Conservation (phyloP, 2,329 filamentous ascomycete species). For the Grosmannia penicillata region DNA sequence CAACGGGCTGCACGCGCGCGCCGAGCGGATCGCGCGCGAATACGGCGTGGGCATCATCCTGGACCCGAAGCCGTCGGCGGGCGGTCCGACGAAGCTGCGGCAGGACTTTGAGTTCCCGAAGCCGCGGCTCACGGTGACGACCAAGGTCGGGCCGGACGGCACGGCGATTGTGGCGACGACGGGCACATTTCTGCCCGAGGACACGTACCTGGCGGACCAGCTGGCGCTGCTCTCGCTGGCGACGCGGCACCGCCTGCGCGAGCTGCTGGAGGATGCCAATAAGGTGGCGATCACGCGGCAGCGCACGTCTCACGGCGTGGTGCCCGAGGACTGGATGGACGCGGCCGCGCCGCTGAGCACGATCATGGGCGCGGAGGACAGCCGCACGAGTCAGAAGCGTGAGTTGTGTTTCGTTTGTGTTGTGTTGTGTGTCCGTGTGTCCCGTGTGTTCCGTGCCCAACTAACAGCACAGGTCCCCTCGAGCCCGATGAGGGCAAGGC, state of each 20-base stretch:
- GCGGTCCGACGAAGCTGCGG: conserved; percentile 30
- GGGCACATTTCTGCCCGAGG: conserved; percentile 58
- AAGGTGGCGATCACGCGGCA: conserved; percentile 57
- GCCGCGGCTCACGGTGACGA: conserved; percentile 37
- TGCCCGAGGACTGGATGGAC: conserved; percentile 63
- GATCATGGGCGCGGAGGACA: conserved; percentile 20
- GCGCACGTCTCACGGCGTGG: conserved; percentile 61
- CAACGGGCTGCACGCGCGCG: conserved; percentile 42
- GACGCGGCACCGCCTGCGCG: conserved; percentile 63
- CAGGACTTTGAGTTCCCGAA: conserved; percentile 32
- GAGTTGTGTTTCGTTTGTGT: conserved; percentile 17
- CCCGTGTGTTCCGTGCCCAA: conserved; percentile 5
- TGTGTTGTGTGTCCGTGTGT: too few relatives aligned
- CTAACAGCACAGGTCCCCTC: conserved; percentile 20
- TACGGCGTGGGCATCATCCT: conserved; percentile 40
- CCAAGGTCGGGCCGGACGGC: conserved; percentile 42
- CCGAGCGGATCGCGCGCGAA: conserved; percentile 41
- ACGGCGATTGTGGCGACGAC: conserved; percentile 47
- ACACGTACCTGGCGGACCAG: conserved; percentile 66
- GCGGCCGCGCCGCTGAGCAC: conserved; percentile 39
- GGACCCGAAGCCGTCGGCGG: conserved; percentile 33
- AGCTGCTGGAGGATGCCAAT: conserved; percentile 63
- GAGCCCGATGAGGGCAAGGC: conserved; percentile 22
- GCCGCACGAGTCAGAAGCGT: conserved; percentile 46
- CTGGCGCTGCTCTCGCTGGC: conserved; percentile 71